phyloP scores from a whole-genome alignment of 2,329 filamentous ascomycete species.

The Xylaria hypoxylon region DNA sequence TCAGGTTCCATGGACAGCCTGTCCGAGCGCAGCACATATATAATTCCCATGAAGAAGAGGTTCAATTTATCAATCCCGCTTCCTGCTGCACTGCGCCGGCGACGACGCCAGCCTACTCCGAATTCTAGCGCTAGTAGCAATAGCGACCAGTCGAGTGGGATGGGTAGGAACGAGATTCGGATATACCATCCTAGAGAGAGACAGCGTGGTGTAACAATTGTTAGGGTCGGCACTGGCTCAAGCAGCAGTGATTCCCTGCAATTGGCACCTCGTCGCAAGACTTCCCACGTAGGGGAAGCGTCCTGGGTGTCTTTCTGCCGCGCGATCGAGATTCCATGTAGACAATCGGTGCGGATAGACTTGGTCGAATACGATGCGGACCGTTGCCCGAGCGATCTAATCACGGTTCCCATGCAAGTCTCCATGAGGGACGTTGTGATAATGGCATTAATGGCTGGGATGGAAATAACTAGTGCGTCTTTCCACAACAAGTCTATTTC shows the following conservation, averaged over 20 bases:
- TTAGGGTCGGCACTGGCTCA: not conserved
- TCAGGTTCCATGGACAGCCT: not conserved
- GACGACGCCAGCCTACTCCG: not conserved
- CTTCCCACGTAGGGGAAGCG: slow-evolving; percentile 19
- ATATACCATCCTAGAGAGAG: not conserved
- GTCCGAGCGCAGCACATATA: not conserved
- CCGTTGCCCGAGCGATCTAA: slow-evolving; percentile 26
- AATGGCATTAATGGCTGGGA: slow-evolving; percentile 29
- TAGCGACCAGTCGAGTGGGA: slow-evolving; percentile 14
- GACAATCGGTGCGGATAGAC: slow-evolving; percentile 21
- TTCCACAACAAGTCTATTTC: slow-evolving; percentile 24
- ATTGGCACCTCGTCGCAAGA: not conserved
- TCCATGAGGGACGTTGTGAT: slow-evolving; percentile 26
- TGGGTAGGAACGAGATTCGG: not conserved
- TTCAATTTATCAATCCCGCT: slow-evolving; percentile 14
- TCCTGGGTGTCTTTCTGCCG: slow-evolving; percentile 31
- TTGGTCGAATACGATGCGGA: slow-evolving; percentile 29
- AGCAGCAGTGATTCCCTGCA: too few relatives aligned
- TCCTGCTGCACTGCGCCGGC: slow-evolving; percentile 14
- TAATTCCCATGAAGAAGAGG: not conserved
- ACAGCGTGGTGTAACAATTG: not conserved
- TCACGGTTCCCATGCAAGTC: slow-evolving; percentile 26
- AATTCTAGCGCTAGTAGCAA: not conserved
- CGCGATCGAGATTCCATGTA: slow-evolving; percentile 20
- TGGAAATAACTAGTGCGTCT: slow-evolving; percentile 24